Base-by-base conservation (phyloP, 1,284 basidiomycete species). In the Rhodotorula sp. region DNA sequence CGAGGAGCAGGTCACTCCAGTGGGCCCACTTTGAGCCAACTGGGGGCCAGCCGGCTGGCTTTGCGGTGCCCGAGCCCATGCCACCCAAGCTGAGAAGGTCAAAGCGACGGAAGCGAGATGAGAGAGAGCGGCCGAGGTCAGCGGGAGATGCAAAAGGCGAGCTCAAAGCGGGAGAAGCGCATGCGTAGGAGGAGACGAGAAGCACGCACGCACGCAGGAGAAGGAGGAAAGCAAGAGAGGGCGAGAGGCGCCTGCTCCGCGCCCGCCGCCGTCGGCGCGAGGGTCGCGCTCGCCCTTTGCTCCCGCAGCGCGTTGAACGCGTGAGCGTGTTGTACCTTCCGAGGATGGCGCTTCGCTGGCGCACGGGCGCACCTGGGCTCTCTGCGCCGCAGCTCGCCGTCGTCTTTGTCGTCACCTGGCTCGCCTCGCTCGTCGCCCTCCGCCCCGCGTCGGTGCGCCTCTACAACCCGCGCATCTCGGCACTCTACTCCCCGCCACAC, bases 381-480 rank as follows among this genome's bases (percentile, higher is more conserved):
- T 34, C 39, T 12, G 39, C 41, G 39, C n/a, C 29, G 12, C 53
- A 34, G 19, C 53, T 63, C 61, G 66, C 57, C 59, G 41, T 21
- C 55, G 25, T 69, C 54, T 68, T 74, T 53, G 39, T 69, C 74
- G n/a, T 60, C 50, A 44, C 68, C n/a, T 65, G 69, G 57, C 15
- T 70, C 62, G 27, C 61, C 61, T 66, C 66, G 44, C 61, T 71
- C 66, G 21, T 71, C 69, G 51, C 69, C 46, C 41, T 69, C 57
- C 65, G 61, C 44, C 53, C 69, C 39, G 41, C 62, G 39, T 17
- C 59, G 8, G 17, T 29, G 1, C 13, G 34, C n/a, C 61, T 76
- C 7, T 72, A 77, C 63, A 60, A 70, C 21, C 77, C 77, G 8
- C 64, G 37, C 21, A 56, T 66, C 4, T 70, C 69, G 4, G 51